Conservation (phyloP, 2,329 filamentous ascomycete species). For the Juglanconis juglandina region DNA sequence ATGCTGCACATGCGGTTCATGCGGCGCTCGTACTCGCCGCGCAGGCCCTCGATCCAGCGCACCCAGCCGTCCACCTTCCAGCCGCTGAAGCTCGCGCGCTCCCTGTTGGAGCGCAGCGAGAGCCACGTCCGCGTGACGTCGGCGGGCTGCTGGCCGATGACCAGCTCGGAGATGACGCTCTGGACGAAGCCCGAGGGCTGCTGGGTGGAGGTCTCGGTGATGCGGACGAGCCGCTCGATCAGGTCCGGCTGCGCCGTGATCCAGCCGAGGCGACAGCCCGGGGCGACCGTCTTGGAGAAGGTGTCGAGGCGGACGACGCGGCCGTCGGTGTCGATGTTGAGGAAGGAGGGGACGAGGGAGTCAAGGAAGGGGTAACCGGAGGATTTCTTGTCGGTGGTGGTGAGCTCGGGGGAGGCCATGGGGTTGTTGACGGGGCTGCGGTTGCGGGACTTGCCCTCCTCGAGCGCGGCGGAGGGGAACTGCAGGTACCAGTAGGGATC, state of each 20-base stretch:
- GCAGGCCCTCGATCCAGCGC: slow-evolving; percentile 81
- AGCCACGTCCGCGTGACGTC: slow-evolving; percentile 40
- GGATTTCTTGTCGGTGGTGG: slow-evolving; percentile 31
- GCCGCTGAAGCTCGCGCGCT: slow-evolving; percentile 47
- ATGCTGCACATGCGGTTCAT: slow-evolving; percentile 76
- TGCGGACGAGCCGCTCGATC: slow-evolving; percentile 68
- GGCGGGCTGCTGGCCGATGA: slow-evolving; percentile 67
- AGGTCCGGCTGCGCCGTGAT: slow-evolving; percentile 79
- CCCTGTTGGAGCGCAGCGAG: slow-evolving; percentile 42
- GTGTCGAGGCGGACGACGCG: slow-evolving; percentile 88
- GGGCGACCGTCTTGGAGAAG: slow-evolving; percentile 89
- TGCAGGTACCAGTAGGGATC: slow-evolving; percentile 97
- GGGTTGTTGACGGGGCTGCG: slow-evolving; percentile 28
- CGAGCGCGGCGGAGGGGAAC: slow-evolving; percentile 65
- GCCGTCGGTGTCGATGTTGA: slow-evolving; percentile 78
- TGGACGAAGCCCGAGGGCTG: slow-evolving; percentile 90
- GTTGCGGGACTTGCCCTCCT: slow-evolving; percentile 47
- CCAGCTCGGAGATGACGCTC: slow-evolving; percentile 70
- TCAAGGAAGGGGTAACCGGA: slow-evolving; percentile 77
- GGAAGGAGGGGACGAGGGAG: slow-evolving; percentile 76
- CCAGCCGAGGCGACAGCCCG: slow-evolving; percentile 87
- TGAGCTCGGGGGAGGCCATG: slow-evolving; percentile 30
- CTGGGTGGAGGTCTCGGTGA: slow-evolving; percentile 75
- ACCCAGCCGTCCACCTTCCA: slow-evolving; percentile 88
- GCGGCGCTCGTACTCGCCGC: slow-evolving; percentile 78